phyloP scores from a whole-genome alignment of 352 stramenopile genomes.

The Phytophthora tentaculata region DNA sequence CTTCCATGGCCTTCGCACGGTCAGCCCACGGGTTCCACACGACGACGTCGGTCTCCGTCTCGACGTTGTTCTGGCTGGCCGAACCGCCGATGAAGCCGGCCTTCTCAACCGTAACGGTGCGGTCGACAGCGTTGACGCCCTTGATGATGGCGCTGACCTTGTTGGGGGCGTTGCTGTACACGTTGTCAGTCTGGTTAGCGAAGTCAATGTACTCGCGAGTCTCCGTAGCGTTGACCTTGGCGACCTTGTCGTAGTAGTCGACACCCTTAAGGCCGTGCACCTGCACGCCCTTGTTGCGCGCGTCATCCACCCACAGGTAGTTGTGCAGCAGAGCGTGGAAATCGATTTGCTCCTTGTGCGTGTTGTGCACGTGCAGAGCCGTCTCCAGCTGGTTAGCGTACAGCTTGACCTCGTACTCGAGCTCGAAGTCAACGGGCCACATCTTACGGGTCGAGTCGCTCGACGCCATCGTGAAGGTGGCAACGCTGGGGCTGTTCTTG shows the following conservation, averaged over 20 bases:
- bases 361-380: slow-evolving; percentile 89
- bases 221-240: slow-evolving; percentile 59
- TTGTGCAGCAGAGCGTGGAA: slow-evolving; percentile 96
- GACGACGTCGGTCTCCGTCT: slow-evolving; percentile 73
- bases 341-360: slow-evolving; percentile 65
- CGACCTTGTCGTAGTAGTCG: slow-evolving; percentile 89
- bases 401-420: slow-evolving; percentile 76
- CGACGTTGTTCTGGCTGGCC: slow-evolving; percentile 19
- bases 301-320: slow-evolving; percentile 89
- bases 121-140: slow-evolving; percentile 42
- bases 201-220: slow-evolving; percentile 66
- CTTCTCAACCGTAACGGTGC: slow-evolving; percentile 70
- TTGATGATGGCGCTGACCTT: slow-evolving; percentile 58
- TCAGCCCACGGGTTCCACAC: slow-evolving; percentile 94
- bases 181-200: slow-evolving; percentile 82
- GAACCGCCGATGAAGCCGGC: slow-evolving; percentile 45
- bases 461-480: slow-evolving; percentile 40
- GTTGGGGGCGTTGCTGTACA: slow-evolving; percentile 77
- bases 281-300: slow-evolving; percentile 54
- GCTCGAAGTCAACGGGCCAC: slow-evolving; percentile 64
- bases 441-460: slow-evolving; percentile 37
- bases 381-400: slow-evolving; percentile 64
- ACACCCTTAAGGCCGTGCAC: slow-evolving; percentile 89
- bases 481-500: slow-evolving; percentile 20
- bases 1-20: slow-evolving; percentile 91